A percentile compares a stretch with the other conserved stretches of the same genome.
phyloP scores from a whole-genome alignment of 768 basidiomycete species.

The Trametes maxima region DNA sequence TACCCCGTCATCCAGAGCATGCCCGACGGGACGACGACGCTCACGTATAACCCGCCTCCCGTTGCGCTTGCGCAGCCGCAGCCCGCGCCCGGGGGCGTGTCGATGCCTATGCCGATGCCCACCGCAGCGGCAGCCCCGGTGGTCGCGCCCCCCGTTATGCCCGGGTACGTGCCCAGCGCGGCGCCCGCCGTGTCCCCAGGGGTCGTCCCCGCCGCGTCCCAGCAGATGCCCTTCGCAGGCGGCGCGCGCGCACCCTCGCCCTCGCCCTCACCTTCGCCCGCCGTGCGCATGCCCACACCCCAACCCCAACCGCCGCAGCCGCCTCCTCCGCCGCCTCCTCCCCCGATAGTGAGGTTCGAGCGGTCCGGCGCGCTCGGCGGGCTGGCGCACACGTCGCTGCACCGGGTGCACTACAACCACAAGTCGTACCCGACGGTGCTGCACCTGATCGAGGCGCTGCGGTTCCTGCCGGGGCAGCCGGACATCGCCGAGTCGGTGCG shows the following conservation, averaged over 20 bases:
- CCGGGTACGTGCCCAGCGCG: conserved; percentile 3
- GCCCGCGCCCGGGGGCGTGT: neutral
- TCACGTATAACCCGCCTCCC: conserved; percentile 17
- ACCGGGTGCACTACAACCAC: conserved; percentile 58
- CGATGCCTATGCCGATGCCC: too few species aligned
- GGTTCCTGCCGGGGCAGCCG: conserved; percentile 55
- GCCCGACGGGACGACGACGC: conserved; percentile 22
- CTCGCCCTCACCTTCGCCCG: conserved; percentile 14
- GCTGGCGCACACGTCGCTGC: conserved; percentile 69
- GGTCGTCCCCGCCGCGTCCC: conserved; percentile 1
- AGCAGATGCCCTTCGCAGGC: neutral
- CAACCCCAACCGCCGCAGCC: conserved; percentile 13
- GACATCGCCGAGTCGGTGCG: conserved; percentile 61
- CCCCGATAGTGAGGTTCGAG: conserved; percentile 29
- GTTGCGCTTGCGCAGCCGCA: neutral
- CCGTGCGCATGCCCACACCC: conserved; percentile 21
- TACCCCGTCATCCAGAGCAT: conserved; percentile 28
- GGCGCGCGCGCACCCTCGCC: conserved; percentile 1
- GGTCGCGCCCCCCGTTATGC: conserved; percentile 7
- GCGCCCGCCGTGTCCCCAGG: conserved; percentile 8
- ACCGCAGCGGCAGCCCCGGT: neutral
- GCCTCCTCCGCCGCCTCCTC: conserved; percentile 43
- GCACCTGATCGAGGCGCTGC: conserved; percentile 78
- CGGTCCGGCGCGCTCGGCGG: conserved; percentile 35
- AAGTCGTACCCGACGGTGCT: conserved; percentile 66